Base-by-base conservation (phyloP, 1,284 basidiomycete genomes). In the Marasmius oreades region DNA sequence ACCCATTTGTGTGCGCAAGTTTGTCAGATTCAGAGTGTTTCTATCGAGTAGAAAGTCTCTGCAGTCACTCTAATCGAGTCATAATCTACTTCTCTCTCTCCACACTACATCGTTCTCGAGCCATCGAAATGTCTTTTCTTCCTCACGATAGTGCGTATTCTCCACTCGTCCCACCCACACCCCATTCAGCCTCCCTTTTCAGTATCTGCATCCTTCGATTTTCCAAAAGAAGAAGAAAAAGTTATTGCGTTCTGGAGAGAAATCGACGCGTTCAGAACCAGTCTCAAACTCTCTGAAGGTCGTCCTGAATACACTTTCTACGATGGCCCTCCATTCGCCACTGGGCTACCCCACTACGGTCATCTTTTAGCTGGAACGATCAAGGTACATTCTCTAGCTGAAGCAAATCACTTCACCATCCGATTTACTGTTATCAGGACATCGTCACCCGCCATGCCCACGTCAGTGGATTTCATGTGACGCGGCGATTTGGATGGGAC, bases 401-500 rank as follows among this genome's bases (percentile, higher is more conserved):
- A 22, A 16, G 5, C 50, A 18, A 23, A 20, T 16, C 12, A 24
- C 33, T 10, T 45, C 33, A 18, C 11, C 11, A 42, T 24, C 28
- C 37, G 31, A 56, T 46, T 56, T 22, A 51, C 52, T 39, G 46
- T 59, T 47, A 48, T 20, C 61, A 95, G 93, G 95, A 98, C 70
- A 95, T 98, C 67, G 93, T 98, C 58, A 98, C 95, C 48, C 84
- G 95, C 59, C 93, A 97, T 76, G 96, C 96, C 2, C 89, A 93
- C 70, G 89, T 93, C 39, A 96, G 91, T 52, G 97, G 97, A 11
- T 89, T 88, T 75, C 92, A 98, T 69, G 97, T 99, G 64, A 86
- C 90, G 61, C 90, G 97, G 59, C 86, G 97, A 54, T 99, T 99
- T 71, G 97, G 97, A 53, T 99, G 97, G 97, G 97, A 99, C 74